Evolutionary conservation across 1,284 basidiomycete species (phyloP).

Genomic region (Xerocomus nothofagi): DNA sequence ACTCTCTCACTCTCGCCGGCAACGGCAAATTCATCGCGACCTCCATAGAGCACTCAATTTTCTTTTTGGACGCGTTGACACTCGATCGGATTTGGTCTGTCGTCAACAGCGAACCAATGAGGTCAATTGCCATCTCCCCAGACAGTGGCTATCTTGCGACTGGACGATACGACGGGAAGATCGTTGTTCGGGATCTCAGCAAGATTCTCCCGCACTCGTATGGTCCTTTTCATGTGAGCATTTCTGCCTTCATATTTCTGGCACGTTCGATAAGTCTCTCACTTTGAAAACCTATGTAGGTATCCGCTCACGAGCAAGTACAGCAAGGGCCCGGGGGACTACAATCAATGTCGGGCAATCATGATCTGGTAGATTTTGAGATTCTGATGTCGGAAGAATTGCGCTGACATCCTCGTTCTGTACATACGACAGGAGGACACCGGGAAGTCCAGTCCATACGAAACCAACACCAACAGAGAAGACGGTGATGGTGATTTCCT

Average conservation of each 20-base stretch:
- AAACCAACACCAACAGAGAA: too few species aligned
- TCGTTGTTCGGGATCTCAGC: not conserved
- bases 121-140: not conserved
- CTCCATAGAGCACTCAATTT: not conserved
- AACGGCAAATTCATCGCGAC: not conserved
- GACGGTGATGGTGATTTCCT: too few species aligned
- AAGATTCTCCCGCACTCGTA: not conserved
- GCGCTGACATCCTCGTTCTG: too few species aligned
- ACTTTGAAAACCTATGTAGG: too few species aligned
- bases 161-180: not conserved
- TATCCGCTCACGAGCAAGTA: too few species aligned
- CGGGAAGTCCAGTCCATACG: too few species aligned
- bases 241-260: too few species aligned
- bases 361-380: too few species aligned
- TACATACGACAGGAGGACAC: too few species aligned
- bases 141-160: not conserved
- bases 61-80: not conserved
- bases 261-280: not conserved
- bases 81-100: not conserved
- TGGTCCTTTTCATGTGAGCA: not conserved
- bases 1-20: not conserved
- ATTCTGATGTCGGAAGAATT: too few species aligned
- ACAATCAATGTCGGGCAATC: too few species aligned
- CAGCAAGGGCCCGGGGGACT: too few species aligned
- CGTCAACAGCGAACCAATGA: accelerated